Evolutionary conservation across 1,284 basidiomycete genomes (phyloP).

Genomic region (Sanghuangporus sanghuang): DNA sequence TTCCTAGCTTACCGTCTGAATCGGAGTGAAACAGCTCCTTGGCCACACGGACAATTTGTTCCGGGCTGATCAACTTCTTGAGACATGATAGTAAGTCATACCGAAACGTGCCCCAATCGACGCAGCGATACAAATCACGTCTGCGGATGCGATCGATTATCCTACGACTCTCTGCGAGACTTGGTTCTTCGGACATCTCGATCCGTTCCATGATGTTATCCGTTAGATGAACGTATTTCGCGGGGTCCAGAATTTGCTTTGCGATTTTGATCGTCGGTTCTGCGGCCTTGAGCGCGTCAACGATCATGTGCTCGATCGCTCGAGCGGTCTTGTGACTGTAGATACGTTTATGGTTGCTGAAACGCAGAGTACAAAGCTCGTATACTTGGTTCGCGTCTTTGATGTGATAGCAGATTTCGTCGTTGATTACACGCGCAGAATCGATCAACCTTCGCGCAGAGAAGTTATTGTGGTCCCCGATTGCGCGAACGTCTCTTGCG

Average conservation of each 20-base stretch:
- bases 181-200: slow-evolving; percentile 45
- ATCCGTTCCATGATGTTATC: slow-evolving; percentile 61
- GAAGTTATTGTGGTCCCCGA: slow-evolving; percentile 57
- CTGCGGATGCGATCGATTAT: slow-evolving; percentile 55
- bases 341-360: slow-evolving; percentile 69
- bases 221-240: slow-evolving; percentile 56
- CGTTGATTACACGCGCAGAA: slow-evolving; percentile 66
- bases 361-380: slow-evolving; percentile 65
- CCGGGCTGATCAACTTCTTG: slow-evolving; percentile 43
- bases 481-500: slow-evolving; percentile 60
- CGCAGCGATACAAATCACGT: slow-evolving; percentile 62
- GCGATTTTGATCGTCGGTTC: slow-evolving; percentile 60
- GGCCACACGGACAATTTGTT: slow-evolving; percentile 48
- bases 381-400: slow-evolving; percentile 74
- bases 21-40: slow-evolving; percentile 24
- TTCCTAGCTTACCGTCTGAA: slow-evolving; percentile 7
- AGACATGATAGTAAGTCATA: slow-evolving; percentile 40
- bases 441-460: slow-evolving; percentile 59
- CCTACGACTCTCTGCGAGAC: slow-evolving; percentile 49
- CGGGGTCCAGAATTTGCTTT: slow-evolving; percentile 47
- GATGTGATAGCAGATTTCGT: slow-evolving; percentile 72
- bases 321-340: slow-evolving; percentile 79
- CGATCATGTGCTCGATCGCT: slow-evolving; percentile 75
- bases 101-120: slow-evolving; percentile 62
- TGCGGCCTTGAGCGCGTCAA: slow-evolving; percentile 64